A percentile compares a stretch with the other conserved stretches of the same genome.
phyloP scores from a whole-genome alignment of 2,329 filamentous ascomycete species.

The Helotiales sp. region DNA sequence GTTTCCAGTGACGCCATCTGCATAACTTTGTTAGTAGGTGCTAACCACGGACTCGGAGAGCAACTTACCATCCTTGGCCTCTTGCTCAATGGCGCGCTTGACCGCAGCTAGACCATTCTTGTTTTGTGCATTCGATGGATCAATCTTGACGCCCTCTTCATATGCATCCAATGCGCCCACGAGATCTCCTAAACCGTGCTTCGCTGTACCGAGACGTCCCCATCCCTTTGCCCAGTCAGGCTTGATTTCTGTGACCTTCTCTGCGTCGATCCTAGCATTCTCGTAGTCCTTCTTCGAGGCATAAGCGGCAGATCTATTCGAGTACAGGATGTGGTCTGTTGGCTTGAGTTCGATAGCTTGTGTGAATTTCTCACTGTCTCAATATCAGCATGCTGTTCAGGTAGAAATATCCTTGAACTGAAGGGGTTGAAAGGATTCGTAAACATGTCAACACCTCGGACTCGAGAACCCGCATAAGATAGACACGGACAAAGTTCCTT shows the following conservation, averaged over 20 bases:
- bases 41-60: constrained; percentile 8
- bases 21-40: constrained; percentile 12
- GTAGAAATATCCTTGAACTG: not conserved
- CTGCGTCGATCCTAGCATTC: constrained; percentile 82
- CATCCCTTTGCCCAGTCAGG: constrained; percentile 98
- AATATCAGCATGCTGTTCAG: constrained; percentile 15
- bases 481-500: no score
- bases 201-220: constrained; percentile 87
- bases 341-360: constrained; percentile 88
- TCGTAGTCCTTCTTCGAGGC: constrained; percentile 89
- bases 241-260: constrained; percentile 92
- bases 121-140: constrained; percentile 87
- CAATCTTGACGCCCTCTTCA: constrained; percentile 89
- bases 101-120: constrained; percentile 86
- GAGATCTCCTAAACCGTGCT: constrained; percentile 85
- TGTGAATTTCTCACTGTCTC: constrained; percentile 81
- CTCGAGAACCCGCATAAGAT: no score
- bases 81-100: constrained; percentile 81
- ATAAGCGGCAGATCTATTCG: constrained; percentile 86
- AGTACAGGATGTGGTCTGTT: constrained; percentile 94
- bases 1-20: constrained; percentile 53
- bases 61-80: constrained; percentile 52
- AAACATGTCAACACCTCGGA: no score
- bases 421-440: no score
- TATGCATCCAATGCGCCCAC: constrained; percentile 86